These are phyloP conservation scores for Parastagonospora nodorum DNA, from an alignment of 2,329 filamentous ascomycete genomes.

Conservation along the genomic window DNA sequence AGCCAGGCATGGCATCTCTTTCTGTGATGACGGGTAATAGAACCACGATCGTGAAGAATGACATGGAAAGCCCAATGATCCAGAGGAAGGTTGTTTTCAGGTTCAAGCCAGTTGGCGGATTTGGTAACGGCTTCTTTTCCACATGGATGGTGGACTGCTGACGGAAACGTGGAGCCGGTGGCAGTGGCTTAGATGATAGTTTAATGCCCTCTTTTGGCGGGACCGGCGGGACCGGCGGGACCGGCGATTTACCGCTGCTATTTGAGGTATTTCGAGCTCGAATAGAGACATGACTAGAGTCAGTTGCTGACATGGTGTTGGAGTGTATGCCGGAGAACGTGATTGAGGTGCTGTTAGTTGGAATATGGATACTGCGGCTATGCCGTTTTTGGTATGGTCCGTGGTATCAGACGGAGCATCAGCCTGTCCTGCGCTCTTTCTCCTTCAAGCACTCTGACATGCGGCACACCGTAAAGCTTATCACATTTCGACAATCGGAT, in stretches of 20 bases:
- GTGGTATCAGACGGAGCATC: too few relatives aligned
- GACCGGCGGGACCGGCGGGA: not conserved
- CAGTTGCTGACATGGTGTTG: too few relatives aligned
- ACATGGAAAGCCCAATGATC: conserved; percentile 19
- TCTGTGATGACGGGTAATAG: conserved; percentile 34
- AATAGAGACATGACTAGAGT: too few relatives aligned
- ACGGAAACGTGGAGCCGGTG: conserved; percentile 6
- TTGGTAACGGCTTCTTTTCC: conserved; percentile 18
- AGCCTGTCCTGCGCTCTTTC: too few relatives aligned
- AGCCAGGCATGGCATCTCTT: conserved; percentile 33
- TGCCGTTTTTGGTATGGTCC: too few relatives aligned
- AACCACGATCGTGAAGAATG: conserved; percentile 32
- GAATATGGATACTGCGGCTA: too few relatives aligned
- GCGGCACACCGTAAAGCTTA: too few relatives aligned
- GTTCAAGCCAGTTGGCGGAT: conserved; percentile 5
- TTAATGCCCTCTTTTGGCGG: not conserved
- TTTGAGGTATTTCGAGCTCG: too few relatives aligned
- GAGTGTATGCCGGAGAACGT: too few relatives aligned
- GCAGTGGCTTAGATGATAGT: conserved; percentile 16
- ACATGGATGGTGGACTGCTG: not conserved
- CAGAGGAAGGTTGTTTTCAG: conserved; percentile 13
- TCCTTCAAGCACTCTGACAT: too few relatives aligned
- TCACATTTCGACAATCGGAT: too few relatives aligned
- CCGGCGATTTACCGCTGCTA: not conserved
- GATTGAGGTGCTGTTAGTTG: too few relatives aligned